phyloP scores from a whole-genome alignment of 2,329 filamentous ascomycete genomes.

The Diaporthe eres region DNA sequence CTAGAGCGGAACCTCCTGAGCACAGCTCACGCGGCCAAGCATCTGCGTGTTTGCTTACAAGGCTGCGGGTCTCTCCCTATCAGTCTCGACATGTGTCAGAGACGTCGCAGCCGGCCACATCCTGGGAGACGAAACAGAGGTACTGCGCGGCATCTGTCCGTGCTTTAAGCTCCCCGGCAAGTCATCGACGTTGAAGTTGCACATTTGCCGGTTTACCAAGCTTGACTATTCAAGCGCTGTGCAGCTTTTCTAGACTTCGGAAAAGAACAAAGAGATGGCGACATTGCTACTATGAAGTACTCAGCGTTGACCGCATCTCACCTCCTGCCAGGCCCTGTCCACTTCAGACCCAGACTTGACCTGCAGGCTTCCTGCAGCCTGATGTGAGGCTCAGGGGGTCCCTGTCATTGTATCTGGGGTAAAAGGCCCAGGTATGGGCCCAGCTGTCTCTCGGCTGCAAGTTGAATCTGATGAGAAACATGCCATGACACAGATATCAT shows the following conservation, averaged over 20 bases:
- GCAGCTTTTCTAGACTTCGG: not conserved
- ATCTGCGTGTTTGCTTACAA: not conserved
- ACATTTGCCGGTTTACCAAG: conserved; percentile 19
- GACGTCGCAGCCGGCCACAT: conserved; percentile 32
- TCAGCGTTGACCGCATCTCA: not conserved
- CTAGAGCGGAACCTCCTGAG: conserved; percentile 9
- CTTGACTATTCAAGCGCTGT: not conserved
- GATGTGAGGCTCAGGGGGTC: conserved; percentile 32
- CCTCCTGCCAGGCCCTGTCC: not conserved
- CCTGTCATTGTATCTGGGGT: conserved; percentile 25
- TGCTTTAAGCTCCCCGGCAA: conserved; percentile 33
- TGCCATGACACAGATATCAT: conserved; percentile 15
- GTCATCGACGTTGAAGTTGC: not conserved
- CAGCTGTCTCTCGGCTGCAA: conserved; percentile 13
- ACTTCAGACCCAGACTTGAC: conserved; percentile 7
- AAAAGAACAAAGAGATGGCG: conserved; percentile 9
- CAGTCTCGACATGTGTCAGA: conserved; percentile 24
- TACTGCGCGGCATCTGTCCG: conserved; percentile 29
- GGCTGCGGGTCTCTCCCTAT: conserved; percentile 24
- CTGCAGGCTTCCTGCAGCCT: conserved; percentile 36
- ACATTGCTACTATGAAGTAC: no score
- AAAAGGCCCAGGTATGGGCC: conserved; percentile 28
- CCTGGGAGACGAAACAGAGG: conserved; percentile 38
- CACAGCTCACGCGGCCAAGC: not conserved
- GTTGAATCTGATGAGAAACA: conserved; percentile 35